phyloP scores from a whole-genome alignment of 192 early-diverging fungal genomes.

The Coemansia sp. region DNA sequence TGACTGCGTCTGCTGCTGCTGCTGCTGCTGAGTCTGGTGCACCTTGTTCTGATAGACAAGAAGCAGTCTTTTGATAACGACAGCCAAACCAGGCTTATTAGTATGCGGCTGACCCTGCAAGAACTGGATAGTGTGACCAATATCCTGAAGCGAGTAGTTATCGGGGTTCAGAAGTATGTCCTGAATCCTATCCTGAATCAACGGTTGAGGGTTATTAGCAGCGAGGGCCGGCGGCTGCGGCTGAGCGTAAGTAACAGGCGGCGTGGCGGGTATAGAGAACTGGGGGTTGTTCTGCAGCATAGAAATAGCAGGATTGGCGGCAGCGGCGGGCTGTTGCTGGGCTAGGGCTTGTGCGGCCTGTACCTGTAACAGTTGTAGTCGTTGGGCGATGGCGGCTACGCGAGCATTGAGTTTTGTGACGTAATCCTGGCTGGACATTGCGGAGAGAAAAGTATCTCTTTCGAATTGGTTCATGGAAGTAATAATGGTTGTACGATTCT shows the following conservation, averaged over 20 bases:
- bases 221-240: not conserved
- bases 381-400: conserved; percentile 8
- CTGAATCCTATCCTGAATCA: conserved; percentile 11
- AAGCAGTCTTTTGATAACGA: conserved; percentile 11
- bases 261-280: not conserved
- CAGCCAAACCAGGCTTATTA: conserved; percentile 10
- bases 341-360: conserved; percentile 13
- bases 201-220: not conserved
- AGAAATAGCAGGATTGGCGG: not conserved
- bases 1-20: conserved; percentile 10
- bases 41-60: conserved; percentile 10
- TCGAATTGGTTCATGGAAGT: conserved; percentile 18
- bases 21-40: conserved; percentile 6
- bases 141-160: conserved; percentile 23
- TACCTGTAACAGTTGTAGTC: not conserved
- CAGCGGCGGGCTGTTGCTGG: conserved; percentile 16
- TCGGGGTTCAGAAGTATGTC: conserved; percentile 28
- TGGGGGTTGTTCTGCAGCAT: not conserved
- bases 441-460: conserved; percentile 9
- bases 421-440: conserved; percentile 38
- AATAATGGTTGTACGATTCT: conserved; percentile 1
- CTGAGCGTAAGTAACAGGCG: not conserved
- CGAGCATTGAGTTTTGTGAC: conserved; percentile 7
- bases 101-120: conserved; percentile 17
- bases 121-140: conserved; percentile 16